Evolutionary conservation across 805 yeast genomes (phyloP), one percentile per base, ranked within the genome.

Genomic region (Candida pseudoglaebosa): DNA sequence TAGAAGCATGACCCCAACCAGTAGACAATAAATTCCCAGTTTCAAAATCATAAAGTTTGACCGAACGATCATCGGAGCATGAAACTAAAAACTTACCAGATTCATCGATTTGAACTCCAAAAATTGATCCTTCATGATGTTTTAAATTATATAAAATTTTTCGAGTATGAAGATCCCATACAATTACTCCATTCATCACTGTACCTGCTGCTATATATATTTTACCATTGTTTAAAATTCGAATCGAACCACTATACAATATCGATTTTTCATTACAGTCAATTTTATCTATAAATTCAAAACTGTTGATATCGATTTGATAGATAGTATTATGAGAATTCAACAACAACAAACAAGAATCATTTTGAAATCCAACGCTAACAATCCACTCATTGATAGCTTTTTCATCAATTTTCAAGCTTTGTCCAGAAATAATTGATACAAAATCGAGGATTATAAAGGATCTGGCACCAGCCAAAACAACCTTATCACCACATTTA

Each of bases 1-100:
- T 75, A 0, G 98, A 91, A 1, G 84, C 82, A 56, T 93, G 99
- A 10, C 98, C 99, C 97, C 97, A 93, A 0, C 96, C 97, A 19
- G 80, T 76, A 1, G 91, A 84, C 28, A 84, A 48, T 24, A 79
- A 60, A 8, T 61, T 49, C 1, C 95, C 91, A 1, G 75, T 53
- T 5, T 52, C 51, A 44, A 82, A 62, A 49, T 78, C 78, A 82
- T 89, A 89, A 4, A 91, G 56, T 41, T 80, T 82, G 39, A 93
- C 79, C 0, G 96, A 85, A 44, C 99, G 71, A 55, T 91, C 99
- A 59, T 93, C 98, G 0, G 98, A 91, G 56, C 99, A 93, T 35
- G 91, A 80, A 1, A 82, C 79, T 5, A 87, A 62, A 40, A 62
- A 70, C 32, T 64, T 56, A 4, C 83, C 86, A 37, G 71, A 65